phyloP scores from a whole-genome alignment of 169 alveolate genomes.

The Eimeria zaria region DNA sequence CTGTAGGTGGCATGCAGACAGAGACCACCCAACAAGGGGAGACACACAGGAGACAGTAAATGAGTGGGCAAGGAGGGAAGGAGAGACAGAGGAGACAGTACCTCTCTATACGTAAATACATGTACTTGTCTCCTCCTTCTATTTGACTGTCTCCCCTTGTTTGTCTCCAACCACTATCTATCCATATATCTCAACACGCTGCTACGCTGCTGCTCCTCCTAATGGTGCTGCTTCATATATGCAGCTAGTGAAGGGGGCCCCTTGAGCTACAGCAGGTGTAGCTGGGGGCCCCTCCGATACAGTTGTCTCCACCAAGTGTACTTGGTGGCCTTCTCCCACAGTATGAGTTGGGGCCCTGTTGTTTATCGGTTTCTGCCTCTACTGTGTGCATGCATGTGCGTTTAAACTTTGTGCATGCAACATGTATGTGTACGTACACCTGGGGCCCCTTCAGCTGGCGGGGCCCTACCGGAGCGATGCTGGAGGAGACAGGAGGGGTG shows the following conservation, averaged over 20 bases:
- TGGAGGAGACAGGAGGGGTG: neutral
- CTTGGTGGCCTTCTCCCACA: neutral
- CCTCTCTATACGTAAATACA: neutral
- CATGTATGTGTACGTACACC: neutral
- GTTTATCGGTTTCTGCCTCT: neutral
- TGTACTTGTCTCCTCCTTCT: neutral
- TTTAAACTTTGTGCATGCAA: neutral
- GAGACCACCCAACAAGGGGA: neutral
- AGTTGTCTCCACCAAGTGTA: neutral
- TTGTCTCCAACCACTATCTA: neutral
- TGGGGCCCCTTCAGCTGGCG: neutral
- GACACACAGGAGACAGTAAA: neutral
- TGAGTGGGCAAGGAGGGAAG: neutral
- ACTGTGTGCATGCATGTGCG: neutral
- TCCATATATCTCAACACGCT: neutral
- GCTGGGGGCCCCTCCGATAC: neutral
- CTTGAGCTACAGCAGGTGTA: neutral
- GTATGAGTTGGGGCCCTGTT: too few species aligned
- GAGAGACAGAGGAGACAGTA: neutral
- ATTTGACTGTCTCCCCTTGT: neutral
- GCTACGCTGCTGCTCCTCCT: neutral
- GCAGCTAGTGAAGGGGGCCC: neutral
- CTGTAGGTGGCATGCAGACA: neutral
- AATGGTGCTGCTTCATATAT: neutral
- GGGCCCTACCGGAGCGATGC: neutral